Evolutionary conservation across 1,284 basidiomycete genomes (phyloP), one percentile per base, ranked within the genome.

Genomic region (Marasmius oreades): DNA sequence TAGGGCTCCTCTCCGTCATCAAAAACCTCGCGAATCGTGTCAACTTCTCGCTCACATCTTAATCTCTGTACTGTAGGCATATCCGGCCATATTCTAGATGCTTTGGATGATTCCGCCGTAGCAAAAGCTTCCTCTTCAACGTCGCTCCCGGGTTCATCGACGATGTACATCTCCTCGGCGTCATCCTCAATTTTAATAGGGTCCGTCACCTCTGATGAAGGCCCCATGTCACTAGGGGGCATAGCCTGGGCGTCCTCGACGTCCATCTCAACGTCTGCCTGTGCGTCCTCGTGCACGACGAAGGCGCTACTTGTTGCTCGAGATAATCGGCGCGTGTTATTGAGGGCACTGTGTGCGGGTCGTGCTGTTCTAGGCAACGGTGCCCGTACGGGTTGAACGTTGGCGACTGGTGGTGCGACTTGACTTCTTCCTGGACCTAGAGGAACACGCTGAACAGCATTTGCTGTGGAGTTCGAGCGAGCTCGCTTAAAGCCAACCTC

Each of bases 1-100:
- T 86, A 86, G 67, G 88, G 80, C 67, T 98, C 95, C 23, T 90
- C 78, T 55, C 92, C 86, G 60, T 94, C 92, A 45, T 86, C 79
- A 72, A 93, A 91, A 42, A 76, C 76, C 52, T 85, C 79, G 64
- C 86, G 88, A 62, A 96, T 78, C 16, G 82, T 79, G 16, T 86
- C 77, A 44, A 92, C 72, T 63, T 90, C 79, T 51, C 74, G 75
- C 67, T 81, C 71, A 64, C 85, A 85, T 60, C 75, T 76, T 57
- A 78, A 65, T 11, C 78, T 81, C 57, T 77, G 81, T 42, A 79
- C 79, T 11, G 87, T 85, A 36, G 81, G 76, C 58, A 87, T 71
- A 43, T 88, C 84, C 14, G 89, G 90, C 88, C 88, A 91, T 45
- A 84, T 65, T 54, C 80, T 79, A 24, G 77, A 70, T 5, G 73